These are phyloP conservation scores for Macadamia tetraphylla DNA, from an alignment of 164 flowering plant genomes.

Conservation along the genomic window DNA sequence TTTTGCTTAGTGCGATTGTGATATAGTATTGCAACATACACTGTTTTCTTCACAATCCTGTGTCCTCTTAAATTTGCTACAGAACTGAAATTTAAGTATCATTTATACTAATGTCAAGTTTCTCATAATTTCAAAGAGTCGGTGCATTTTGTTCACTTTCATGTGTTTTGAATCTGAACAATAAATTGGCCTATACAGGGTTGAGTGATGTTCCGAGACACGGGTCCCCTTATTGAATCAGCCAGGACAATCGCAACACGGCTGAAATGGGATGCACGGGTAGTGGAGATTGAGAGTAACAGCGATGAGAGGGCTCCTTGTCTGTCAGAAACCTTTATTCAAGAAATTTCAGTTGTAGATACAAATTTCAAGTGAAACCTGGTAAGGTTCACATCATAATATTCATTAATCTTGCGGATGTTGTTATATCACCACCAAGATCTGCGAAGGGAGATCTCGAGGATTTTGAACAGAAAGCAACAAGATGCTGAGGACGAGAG, in stretches of 20 bases:
- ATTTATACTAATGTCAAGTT: no score
- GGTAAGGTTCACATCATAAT: slow-evolving; percentile 18
- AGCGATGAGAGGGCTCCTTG: slow-evolving; percentile 73
- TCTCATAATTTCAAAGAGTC: no score
- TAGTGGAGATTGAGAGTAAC: slow-evolving; percentile 70
- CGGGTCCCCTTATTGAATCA: slow-evolving; percentile 41
- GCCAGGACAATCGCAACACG: slow-evolving; percentile 63
- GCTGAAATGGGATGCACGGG: slow-evolving; percentile 91
- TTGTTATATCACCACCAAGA: slow-evolving; percentile 23
- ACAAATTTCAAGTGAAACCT: slow-evolving; percentile 1
- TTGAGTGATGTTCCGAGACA: slow-evolving; percentile 84
- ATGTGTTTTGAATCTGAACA: slow-evolving; percentile 5
- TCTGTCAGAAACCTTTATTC: slow-evolving; percentile 91
- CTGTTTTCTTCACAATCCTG: no score
- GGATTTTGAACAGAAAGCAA: slow-evolving; percentile 29
- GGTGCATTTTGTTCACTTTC: not conserved
- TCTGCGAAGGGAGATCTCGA: slow-evolving; percentile 16
- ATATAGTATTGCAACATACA: no score
- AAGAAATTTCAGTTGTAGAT: slow-evolving; percentile 41
- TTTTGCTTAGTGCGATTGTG: no score
- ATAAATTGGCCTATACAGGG: slow-evolving; percentile 48
- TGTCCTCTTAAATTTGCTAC: no score
- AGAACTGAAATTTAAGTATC: no score
- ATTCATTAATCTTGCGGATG: slow-evolving; percentile 33
- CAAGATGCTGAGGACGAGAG: slow-evolving; percentile 7